A percentile compares a stretch with the other conserved stretches of the same genome.
These are phyloP conservation scores for Delphinella strobiligena DNA, from an alignment of 2,329 filamentous ascomycete genomes.

Conservation along the genomic window DNA sequence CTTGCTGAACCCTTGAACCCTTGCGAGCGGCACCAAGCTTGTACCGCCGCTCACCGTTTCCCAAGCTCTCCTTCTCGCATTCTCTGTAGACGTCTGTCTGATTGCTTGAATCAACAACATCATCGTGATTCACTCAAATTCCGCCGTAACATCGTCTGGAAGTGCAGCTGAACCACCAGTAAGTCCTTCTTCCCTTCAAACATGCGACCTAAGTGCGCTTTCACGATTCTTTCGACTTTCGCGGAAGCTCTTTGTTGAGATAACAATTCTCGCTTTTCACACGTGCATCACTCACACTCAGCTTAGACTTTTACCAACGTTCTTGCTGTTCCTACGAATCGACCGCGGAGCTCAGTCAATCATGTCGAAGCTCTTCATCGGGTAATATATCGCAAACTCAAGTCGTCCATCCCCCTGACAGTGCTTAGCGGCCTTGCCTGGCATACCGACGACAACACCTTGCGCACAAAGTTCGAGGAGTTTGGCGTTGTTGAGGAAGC, in stretches of 20 bases:
- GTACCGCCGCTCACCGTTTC: not conserved
- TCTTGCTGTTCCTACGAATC: constrained; percentile 1
- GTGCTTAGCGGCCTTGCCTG: constrained; percentile 76
- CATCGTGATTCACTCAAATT: not conserved
- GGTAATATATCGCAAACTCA: constrained; percentile 45
- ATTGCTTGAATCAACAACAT: too few relatives aligned
- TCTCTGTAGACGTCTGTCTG: not conserved
- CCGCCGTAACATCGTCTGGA: not conserved
- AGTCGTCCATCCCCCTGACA: constrained; percentile 3
- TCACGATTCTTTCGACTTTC: too few relatives aligned
- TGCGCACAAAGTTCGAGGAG: constrained; percentile 85
- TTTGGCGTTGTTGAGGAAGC: constrained; percentile 90
- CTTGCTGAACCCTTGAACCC: not conserved
- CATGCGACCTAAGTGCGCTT: too few relatives aligned
- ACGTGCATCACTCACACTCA: not conserved
- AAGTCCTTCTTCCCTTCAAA: too few relatives aligned
- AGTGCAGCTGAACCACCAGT: too few relatives aligned
- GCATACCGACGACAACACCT: constrained; percentile 85
- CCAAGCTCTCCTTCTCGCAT: not conserved
- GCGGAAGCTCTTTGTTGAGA: too few relatives aligned
- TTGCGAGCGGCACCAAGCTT: not conserved
- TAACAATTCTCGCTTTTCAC: too few relatives aligned
- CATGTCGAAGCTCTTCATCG: constrained; percentile 94
- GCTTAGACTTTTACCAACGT: too few relatives aligned
- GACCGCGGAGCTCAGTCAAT: constrained; percentile 15